A percentile compares a stretch with the other conserved stretches of the same genome.
Conservation (phyloP, 2,329 filamentous ascomycete species). For the Colletotrichum sp. region DNA sequence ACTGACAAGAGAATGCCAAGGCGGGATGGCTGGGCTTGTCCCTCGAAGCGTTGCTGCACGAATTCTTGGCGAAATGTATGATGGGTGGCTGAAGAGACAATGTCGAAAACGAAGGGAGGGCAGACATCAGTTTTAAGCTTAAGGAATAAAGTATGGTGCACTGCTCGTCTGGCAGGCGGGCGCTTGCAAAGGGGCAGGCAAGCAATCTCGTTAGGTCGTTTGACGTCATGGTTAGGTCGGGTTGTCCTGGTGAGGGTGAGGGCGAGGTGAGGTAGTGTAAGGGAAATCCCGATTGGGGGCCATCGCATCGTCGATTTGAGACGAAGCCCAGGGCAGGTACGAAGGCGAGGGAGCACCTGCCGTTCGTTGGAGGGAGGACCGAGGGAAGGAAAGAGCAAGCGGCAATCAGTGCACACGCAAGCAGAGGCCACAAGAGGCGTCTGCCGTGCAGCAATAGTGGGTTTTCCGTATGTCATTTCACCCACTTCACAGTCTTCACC, state of each 20-base stretch:
- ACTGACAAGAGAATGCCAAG: slow-evolving; percentile 11
- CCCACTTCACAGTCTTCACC: neutral
- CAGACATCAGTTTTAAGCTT: slow-evolving; percentile 6
- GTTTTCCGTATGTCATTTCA: slow-evolving; percentile 6
- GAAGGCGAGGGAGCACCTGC: neutral
- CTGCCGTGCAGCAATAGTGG: neutral
- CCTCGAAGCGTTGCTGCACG: slow-evolving; percentile 7
- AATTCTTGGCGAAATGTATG: slow-evolving; percentile 8
- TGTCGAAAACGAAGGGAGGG: neutral
- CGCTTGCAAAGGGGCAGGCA: neutral
- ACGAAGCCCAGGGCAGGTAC: neutral
- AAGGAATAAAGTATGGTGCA: neutral
- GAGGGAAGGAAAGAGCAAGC: neutral
- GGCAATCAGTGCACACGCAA: neutral
- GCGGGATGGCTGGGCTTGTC: slow-evolving; percentile 17
- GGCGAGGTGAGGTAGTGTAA: neutral
- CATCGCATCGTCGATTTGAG: slow-evolving; percentile 2
- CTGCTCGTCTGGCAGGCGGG: neutral
- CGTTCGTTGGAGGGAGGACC: neutral
- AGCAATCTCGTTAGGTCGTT: neutral
- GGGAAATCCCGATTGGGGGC: neutral
- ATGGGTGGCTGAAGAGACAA: slow-evolving; percentile 4
- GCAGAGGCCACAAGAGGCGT: neutral
- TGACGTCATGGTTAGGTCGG: slow-evolving; percentile 11
- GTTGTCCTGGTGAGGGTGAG: neutral